Conservation (phyloP, 139 green algal species). For the Closterium sp. region DNA sequence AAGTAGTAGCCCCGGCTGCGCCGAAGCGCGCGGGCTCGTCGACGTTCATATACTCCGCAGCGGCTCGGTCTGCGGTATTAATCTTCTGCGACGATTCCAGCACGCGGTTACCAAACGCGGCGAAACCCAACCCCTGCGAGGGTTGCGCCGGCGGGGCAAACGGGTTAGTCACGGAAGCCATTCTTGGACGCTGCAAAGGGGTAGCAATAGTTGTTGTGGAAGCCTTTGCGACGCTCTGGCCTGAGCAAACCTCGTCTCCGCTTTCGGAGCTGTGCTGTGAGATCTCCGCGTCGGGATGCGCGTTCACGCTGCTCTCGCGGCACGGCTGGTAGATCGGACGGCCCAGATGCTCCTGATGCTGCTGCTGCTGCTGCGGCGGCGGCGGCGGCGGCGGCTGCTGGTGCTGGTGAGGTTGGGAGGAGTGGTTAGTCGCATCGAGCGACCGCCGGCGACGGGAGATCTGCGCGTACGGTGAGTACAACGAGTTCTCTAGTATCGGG, state of each 20-base stretch:
- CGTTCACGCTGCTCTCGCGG: neutral
- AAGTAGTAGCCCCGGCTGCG: too few species aligned
- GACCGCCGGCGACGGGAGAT: neutral
- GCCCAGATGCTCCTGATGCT: neutral
- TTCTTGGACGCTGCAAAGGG: neutral
- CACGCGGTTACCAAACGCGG: too few species aligned
- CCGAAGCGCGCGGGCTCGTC: neutral
- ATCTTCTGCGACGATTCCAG: too few species aligned
- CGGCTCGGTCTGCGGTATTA: neutral
- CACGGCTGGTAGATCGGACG: neutral
- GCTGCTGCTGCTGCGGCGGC: neutral
- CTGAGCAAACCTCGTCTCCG: neutral
- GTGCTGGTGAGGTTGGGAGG: neutral
- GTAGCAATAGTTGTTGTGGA: neutral
- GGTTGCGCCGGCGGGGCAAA: too few species aligned
- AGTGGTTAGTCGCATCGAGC: neutral
- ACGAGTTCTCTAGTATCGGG: neutral
- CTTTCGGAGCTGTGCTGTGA: neutral
- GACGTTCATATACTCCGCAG: neutral
- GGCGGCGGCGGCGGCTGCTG: neutral
- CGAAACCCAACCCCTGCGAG: too few species aligned
- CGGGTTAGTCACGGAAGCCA: neutral
- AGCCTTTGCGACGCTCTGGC: neutral
- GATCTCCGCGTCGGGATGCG: neutral
- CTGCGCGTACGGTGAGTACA: neutral